phyloP scores from a whole-genome alignment of 768 basidiomycete species.

The Megacollybia marginata region DNA sequence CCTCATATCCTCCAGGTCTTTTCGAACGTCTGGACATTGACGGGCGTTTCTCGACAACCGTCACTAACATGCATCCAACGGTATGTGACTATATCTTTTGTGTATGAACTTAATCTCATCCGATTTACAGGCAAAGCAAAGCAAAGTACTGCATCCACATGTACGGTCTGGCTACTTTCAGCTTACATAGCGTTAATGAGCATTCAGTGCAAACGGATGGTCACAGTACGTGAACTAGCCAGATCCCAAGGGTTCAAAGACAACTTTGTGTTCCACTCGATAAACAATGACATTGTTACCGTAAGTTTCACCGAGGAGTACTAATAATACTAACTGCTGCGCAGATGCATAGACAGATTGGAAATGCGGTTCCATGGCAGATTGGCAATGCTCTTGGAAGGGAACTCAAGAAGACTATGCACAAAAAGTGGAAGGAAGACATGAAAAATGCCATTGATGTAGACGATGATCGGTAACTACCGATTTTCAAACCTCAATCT shows the following conservation, averaged over 20 bases:
- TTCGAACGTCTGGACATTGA: constrained; percentile 53
- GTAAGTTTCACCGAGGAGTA: background rate
- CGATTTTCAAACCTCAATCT: too few species aligned
- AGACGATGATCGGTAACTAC: constrained; percentile 11
- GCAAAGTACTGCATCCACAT: constrained; percentile 57
- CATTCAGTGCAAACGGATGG: constrained; percentile 55
- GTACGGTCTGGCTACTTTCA: constrained; percentile 27
- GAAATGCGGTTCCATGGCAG: constrained; percentile 72
- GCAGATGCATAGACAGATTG: constrained; percentile 77
- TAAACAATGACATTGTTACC: constrained; percentile 43
- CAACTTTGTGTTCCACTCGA: constrained; percentile 52
- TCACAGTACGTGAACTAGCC: constrained; percentile 72
- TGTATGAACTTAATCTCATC: too few species aligned
- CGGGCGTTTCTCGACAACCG: constrained; percentile 61
- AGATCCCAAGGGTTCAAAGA: constrained; percentile 81
- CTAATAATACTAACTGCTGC: constrained; percentile 1
- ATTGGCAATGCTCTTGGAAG: constrained; percentile 58
- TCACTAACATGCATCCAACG: constrained; percentile 72
- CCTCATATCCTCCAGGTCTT: constrained; percentile 28
- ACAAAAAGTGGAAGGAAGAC: constrained; percentile 42
- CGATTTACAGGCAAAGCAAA: constrained; percentile 50
- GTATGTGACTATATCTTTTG: too few species aligned
- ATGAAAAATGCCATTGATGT: constrained; percentile 28
- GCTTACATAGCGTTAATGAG: background rate
- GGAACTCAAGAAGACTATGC: constrained; percentile 44